Percentiles rank a stretch among this genome's conserved stretches.
Conservation (phyloP, 345 rosid genomes). For the Citrus cavaleriei region DNA sequence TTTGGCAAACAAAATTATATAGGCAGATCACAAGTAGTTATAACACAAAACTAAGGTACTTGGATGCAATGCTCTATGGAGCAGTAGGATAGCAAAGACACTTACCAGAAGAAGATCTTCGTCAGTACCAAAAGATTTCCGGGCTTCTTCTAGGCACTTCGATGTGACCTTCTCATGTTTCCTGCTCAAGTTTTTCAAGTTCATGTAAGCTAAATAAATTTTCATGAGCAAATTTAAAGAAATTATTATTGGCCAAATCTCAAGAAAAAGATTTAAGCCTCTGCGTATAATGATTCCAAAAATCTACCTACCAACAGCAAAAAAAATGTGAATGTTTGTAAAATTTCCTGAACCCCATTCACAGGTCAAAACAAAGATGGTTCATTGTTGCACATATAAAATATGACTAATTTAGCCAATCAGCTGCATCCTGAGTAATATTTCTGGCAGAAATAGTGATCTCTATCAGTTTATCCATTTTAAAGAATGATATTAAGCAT, state of each 20-base stretch:
- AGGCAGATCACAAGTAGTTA: background rate
- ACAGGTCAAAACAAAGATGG: background rate
- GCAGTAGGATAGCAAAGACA: background rate
- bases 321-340: background rate
- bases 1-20: background rate
- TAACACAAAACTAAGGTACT: background rate
- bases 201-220: background rate
- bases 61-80: background rate
- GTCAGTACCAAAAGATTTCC: conserved; percentile 73
- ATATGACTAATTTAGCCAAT: background rate
- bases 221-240: background rate
- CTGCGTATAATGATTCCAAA: background rate
- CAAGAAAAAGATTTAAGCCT: background rate
- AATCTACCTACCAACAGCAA: background rate
- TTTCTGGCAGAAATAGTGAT: background rate
- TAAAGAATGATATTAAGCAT: no score
- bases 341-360: background rate
- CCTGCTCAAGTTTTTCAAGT: conserved; percentile 34
- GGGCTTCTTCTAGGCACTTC: conserved; percentile 67
- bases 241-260: background rate
- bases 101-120: conserved; percentile 86
- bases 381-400: background rate
- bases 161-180: conserved; percentile 57
- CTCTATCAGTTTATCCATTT: no score
- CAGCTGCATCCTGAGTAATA: background rate